Base-by-base conservation (phyloP, 2,329 filamentous ascomycete genomes). In the Penicillium polonicum region DNA sequence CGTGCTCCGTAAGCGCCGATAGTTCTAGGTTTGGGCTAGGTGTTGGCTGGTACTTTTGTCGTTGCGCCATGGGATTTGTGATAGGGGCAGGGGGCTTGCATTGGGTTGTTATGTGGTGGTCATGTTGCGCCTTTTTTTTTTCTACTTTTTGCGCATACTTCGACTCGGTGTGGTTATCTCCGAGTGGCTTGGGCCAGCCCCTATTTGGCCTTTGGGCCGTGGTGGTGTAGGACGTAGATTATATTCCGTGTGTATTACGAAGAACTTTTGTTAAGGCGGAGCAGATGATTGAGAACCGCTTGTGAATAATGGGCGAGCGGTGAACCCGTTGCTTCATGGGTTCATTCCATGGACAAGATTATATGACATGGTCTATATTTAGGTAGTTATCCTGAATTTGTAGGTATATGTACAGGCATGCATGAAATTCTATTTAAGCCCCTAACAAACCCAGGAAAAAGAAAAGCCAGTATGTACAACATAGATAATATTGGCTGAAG, bases 21-120 rank as follows among this genome's bases (percentile, higher is more conserved):
- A 25, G 33, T 9, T 39, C 54, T 54, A 23, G 38, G 29, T 46
- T 42, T 6, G 15, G 23, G 42, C 12, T 27, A 38, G n/a, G 31
- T 54, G 41, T 36, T 29, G 21, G 17, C 3, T 35, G 12, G 49
- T 48, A 53, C 55, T 43, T 57, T 53, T 57, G 55, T 52, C 9
- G 27, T 27, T 21, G n/a, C 8, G 33, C 17, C 25, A 23, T 43
- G 13, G 6, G 35, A 29, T 51, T 13, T 19, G 36, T 43, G 35
- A 44, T 19, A 48, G 41, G 23, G 23, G n/a, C 17, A 29, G 25
- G 8, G 17, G 49, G n/a, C 50, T n/a, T 44, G 4, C 4, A 39
- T 25, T 25, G 2, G 43, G 27, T 45, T 31, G 38, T 27, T 31
- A 17, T 29, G 17, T 39, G 36, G 36, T 43, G 25, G 25, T 31